Evolutionary conservation across 352 stramenopile genomes (phyloP), one percentile per base, ranked within the genome.

Genomic region (Phytophthora litchii): DNA sequence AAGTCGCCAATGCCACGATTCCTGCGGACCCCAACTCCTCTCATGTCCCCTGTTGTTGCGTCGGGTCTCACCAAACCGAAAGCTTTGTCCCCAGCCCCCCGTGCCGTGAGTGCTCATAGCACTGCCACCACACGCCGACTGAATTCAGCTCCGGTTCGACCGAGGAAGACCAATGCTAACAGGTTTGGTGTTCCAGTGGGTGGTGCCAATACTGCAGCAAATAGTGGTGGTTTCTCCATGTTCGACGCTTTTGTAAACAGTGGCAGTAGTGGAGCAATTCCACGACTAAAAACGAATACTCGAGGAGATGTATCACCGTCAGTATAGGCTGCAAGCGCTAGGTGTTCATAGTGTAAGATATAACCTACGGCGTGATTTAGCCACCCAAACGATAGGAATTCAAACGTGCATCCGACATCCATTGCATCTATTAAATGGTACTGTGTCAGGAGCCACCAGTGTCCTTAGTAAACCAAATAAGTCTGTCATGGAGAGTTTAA

Each of bases 161-260:
- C 70, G 2, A 80, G 83, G 59, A 85, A 80, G 38, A 74, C 75
- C 7, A 67, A 73, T 27, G 64, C 62, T 17, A 78, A 80, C 45
- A 54, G 47, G 12, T 79, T 79, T 54, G 71, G 71, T 25, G 40
- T 63, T 48, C 57, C 65, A 44, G 38, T 32, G 45, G 67, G 71
- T 46, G 66, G 60, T 47, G 47, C 19, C 3, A 59, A 14, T 53
- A 34, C 34, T 41, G 57, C 9, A 43, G 38, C 48, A 25, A 54
- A 46, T 36, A 29, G 54, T 46, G 60, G 57, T 41, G 47, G 58
- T 21, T 76, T 79, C 23, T 79, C 71, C 48, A 79, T 79, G 67
- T 92, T 92, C 45, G 83, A 92, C 40, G 76, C 76, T n/a, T 92
- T 92, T 67, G 78, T 91, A 36, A 90, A 88, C 50, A 82, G 66